These are phyloP conservation scores for Phytopythium mirpurense DNA, from an alignment of 352 stramenopile genomes.

Conservation along the genomic window DNA sequence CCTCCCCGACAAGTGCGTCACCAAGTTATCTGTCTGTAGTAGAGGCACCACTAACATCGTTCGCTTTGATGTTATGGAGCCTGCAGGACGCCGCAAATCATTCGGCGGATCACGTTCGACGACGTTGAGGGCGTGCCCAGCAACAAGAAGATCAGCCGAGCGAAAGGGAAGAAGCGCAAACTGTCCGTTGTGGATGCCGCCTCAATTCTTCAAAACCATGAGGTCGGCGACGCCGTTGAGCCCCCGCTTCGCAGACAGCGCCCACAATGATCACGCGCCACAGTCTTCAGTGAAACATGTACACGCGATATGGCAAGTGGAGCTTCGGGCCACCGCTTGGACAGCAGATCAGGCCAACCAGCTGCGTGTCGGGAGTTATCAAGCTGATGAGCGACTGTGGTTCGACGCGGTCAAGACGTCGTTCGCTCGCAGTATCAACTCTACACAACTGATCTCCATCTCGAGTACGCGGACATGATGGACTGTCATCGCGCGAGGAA, in stretches of 20 bases:
- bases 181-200: not conserved
- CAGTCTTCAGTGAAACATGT: too few relatives aligned
- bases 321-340: too few relatives aligned
- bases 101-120: slow-evolving; percentile 4
- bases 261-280: not conserved
- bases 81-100: slow-evolving; percentile 1
- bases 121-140: not conserved
- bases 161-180: not conserved
- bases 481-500: slow-evolving; percentile 6
- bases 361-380: too few relatives aligned
- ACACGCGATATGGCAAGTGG: too few relatives aligned
- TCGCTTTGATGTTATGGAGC: not conserved
- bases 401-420: not conserved
- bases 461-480: slow-evolving; percentile 30
- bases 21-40: not conserved
- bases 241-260: not conserved
- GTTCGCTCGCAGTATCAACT: not conserved
- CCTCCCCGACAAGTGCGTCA: not conserved
- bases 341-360: too few relatives aligned
- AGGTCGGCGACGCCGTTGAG: not conserved
- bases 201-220: not conserved
- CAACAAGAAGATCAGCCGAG: not conserved
- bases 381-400: not conserved
- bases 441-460: slow-evolving; percentile 12
- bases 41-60: not conserved